Conservation (phyloP, 2,329 filamentous ascomycete species). For the Fusarium sp. region DNA sequence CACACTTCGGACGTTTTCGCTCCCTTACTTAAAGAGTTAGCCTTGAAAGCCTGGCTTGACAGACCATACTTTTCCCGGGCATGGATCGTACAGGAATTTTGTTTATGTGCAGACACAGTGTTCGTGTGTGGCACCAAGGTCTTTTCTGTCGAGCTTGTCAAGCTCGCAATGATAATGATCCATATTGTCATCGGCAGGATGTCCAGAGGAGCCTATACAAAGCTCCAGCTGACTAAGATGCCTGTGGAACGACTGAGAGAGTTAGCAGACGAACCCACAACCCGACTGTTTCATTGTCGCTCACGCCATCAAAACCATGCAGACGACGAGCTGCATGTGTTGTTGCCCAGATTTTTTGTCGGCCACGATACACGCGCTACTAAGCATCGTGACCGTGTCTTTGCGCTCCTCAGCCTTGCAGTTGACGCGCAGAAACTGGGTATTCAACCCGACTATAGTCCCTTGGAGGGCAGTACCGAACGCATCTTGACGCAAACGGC, state of each 20-base stretch:
- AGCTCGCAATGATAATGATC: background rate
- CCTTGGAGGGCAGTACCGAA: background rate
- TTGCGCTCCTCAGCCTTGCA: background rate
- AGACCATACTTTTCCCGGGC: conserved; percentile 6
- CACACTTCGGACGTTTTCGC: background rate
- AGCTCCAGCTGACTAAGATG: background rate
- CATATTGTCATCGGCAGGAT: background rate
- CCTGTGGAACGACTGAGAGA: background rate
- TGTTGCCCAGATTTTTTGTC: background rate
- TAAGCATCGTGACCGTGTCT: conserved; percentile 1
- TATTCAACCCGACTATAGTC: background rate
- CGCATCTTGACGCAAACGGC: background rate
- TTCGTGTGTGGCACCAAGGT: background rate
- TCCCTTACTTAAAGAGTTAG: background rate
- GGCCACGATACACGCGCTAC: conserved; percentile 1
- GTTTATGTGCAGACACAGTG: background rate
- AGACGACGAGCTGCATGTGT: background rate
- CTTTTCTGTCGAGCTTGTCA: background rate
- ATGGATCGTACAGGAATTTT: conserved; percentile 14
- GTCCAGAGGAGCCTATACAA: background rate
- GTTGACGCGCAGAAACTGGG: background rate
- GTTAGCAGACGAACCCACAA: background rate
- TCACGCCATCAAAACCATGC: background rate
- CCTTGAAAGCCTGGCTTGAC: background rate
- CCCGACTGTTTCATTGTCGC: background rate